phyloP scores from a whole-genome alignment of 176 grass and related monocot genomes.

The Phoenix dactylifera region DNA sequence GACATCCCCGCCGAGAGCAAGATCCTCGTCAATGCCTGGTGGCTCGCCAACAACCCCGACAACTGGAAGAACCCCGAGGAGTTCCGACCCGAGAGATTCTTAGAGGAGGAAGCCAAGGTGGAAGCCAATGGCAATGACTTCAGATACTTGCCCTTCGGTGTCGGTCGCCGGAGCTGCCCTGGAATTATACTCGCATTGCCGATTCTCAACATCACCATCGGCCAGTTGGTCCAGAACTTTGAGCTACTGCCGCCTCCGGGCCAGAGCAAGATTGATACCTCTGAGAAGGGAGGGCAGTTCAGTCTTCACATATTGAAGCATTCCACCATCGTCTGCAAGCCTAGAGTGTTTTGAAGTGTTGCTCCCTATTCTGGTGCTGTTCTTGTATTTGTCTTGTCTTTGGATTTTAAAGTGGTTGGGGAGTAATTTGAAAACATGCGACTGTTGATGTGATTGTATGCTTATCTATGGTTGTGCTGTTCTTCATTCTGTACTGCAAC shows the following conservation, averaged over 20 bases:
- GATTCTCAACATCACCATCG: slow-evolving; percentile 84
- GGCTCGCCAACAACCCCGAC: slow-evolving; percentile 82
- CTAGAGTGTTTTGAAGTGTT: not conserved
- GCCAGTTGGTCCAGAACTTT: slow-evolving; percentile 73
- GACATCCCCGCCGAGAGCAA: slow-evolving; percentile 98
- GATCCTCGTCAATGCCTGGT: slow-evolving; percentile 97
- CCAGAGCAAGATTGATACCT: slow-evolving; percentile 48
- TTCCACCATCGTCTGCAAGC: slow-evolving; percentile 83
- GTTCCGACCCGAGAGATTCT: slow-evolving; percentile 76
- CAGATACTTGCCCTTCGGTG: slow-evolving; percentile 83
- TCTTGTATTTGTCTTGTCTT: too few relatives aligned
- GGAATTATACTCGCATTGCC: slow-evolving; percentile 89
- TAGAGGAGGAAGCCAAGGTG: slow-evolving; percentile 77
- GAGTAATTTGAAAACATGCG: too few relatives aligned
- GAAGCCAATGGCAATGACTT: slow-evolving; percentile 93
- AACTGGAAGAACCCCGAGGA: slow-evolving; percentile 75
- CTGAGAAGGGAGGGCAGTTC: slow-evolving; percentile 93
- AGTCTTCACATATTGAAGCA: slow-evolving; percentile 94
- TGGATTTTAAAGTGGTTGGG: too few relatives aligned
- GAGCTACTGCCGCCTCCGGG: slow-evolving; percentile 66
- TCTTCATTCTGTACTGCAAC: too few relatives aligned
- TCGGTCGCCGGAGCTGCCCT: slow-evolving; percentile 89
- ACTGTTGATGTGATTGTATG: too few relatives aligned
- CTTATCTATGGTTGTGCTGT: too few relatives aligned
- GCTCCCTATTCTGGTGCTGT: too few relatives aligned